A percentile compares a stretch with the other conserved stretches of the same genome.
phyloP scores from a whole-genome alignment of 2,329 filamentous ascomycete genomes.

The Raffaelea deltoideospora region DNA sequence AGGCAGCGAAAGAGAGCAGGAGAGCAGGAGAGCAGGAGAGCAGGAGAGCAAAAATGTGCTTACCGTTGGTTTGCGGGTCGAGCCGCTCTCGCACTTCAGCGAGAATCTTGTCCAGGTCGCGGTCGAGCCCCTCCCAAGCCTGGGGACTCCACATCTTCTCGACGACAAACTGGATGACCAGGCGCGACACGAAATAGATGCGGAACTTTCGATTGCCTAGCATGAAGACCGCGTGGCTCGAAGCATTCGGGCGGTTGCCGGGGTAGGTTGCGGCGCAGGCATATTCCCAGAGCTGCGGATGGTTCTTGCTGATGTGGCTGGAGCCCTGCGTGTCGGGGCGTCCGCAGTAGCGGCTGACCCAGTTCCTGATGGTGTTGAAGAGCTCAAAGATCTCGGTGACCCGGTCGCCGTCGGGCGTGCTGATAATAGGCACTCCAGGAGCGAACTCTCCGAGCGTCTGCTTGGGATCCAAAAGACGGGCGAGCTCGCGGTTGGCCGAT shows the following conservation, averaged over 20 bases:
- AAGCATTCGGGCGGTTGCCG: constrained; percentile 11
- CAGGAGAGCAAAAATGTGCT: constrained; percentile 13
- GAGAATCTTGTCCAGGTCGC: constrained; percentile 11
- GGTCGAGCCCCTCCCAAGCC: constrained; percentile 18
- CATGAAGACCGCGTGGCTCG: constrained; percentile 17
- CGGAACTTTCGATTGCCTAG: constrained; percentile 17
- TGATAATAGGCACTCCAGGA: neutral
- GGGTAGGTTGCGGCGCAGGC: constrained; percentile 19
- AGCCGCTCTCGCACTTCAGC: constrained; percentile 9
- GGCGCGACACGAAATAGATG: constrained; percentile 21
- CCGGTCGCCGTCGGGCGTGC: constrained; percentile 3
- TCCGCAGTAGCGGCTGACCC: constrained; percentile 7
- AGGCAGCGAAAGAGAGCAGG: too few species aligned
- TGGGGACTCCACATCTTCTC: constrained; percentile 18
- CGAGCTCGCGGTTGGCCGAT: neutral
- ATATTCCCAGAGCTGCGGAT: constrained; percentile 18
- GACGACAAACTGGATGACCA: constrained; percentile 21
- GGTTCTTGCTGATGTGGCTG: constrained; percentile 1
- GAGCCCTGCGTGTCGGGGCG: neutral
- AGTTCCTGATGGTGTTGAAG: constrained; percentile 9
- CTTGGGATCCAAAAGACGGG: neutral
- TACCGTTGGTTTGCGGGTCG: too few species aligned
- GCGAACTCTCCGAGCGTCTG: neutral
- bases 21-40: too few species aligned
- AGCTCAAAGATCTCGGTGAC: constrained; percentile 7